These are phyloP conservation scores for Hypoxylon sp. DNA, from an alignment of 2,329 filamentous ascomycete genomes.

Conservation along the genomic window DNA sequence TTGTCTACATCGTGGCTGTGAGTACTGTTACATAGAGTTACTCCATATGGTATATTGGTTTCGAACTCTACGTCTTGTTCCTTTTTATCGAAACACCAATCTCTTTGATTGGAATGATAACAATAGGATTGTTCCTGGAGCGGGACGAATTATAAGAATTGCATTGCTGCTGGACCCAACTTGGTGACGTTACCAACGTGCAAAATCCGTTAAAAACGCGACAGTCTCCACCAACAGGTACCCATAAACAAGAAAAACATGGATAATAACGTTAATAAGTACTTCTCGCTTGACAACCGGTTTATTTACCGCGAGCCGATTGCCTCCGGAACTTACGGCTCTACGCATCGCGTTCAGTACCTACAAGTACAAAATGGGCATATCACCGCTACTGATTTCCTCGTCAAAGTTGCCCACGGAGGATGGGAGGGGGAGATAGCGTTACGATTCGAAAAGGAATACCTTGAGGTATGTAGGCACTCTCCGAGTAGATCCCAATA, in stretches of 20 bases:
- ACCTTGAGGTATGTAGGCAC: slow-evolving; percentile 12
- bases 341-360: slow-evolving; percentile 24
- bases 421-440: neutral
- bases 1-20: too few species aligned
- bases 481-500: neutral
- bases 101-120: slow-evolving; percentile 11
- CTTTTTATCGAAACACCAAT: slow-evolving; percentile 4
- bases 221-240: neutral
- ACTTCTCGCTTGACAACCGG: slow-evolving; percentile 11
- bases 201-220: neutral
- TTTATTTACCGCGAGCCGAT: slow-evolving; percentile 6
- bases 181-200: neutral
- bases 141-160: neutral
- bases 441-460: neutral
- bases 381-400: neutral
- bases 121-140: slow-evolving; percentile 1
- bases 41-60: too few species aligned
- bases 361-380: neutral
- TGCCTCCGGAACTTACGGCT: slow-evolving; percentile 3
- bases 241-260: neutral
- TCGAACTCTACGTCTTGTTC: neutral
- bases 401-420: slow-evolving; percentile 12
- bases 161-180: neutral
- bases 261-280: neutral
- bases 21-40: too few species aligned